Evolutionary conservation across 495 filamentous ascomycete species (phyloP).

Genomic region (Penicillium simplicissimum): DNA sequence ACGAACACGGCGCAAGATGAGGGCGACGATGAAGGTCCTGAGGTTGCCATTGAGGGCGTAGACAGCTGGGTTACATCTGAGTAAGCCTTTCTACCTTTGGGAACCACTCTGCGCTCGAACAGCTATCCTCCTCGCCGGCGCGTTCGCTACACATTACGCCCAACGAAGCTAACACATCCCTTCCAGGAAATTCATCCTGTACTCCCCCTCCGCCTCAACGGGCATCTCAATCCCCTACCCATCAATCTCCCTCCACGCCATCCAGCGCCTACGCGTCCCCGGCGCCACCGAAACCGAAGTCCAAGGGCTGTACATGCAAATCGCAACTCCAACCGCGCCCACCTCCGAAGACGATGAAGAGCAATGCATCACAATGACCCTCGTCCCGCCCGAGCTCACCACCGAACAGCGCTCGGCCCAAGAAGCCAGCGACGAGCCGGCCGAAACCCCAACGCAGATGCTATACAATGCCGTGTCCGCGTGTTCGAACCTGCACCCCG

Average conservation of each 20-base stretch:
- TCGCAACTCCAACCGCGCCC: slow-evolving; percentile 58
- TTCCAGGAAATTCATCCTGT: slow-evolving; percentile 70
- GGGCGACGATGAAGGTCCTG: slow-evolving; percentile 40
- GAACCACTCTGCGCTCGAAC: too few species aligned
- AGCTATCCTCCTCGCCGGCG: background rate
- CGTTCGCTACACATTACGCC: background rate
- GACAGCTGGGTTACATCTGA: slow-evolving; percentile 79
- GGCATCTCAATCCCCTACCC: slow-evolving; percentile 87
- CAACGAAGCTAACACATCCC: background rate
- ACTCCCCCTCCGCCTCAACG: slow-evolving; percentile 55
- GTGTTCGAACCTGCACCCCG: slow-evolving; percentile 89
- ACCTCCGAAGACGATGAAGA: slow-evolving; percentile 59
- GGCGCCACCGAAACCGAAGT: slow-evolving; percentile 39
- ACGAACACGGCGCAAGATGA: slow-evolving; percentile 6
- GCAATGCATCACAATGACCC: slow-evolving; percentile 68
- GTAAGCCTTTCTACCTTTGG: slow-evolving; percentile 46
- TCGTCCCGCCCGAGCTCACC: slow-evolving; percentile 55
- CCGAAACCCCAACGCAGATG: slow-evolving; percentile 45
- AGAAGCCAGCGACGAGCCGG: slow-evolving; percentile 27
- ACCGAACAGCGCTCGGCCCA: slow-evolving; percentile 30
- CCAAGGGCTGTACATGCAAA: slow-evolving; percentile 77
- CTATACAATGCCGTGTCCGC: slow-evolving; percentile 80
- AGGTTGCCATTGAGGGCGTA: slow-evolving; percentile 51
- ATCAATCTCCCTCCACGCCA: slow-evolving; percentile 82
- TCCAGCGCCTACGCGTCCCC: slow-evolving; percentile 61